Conservation (phyloP, 2,329 filamentous ascomycete genomes). For the Monosporascus ibericus region DNA sequence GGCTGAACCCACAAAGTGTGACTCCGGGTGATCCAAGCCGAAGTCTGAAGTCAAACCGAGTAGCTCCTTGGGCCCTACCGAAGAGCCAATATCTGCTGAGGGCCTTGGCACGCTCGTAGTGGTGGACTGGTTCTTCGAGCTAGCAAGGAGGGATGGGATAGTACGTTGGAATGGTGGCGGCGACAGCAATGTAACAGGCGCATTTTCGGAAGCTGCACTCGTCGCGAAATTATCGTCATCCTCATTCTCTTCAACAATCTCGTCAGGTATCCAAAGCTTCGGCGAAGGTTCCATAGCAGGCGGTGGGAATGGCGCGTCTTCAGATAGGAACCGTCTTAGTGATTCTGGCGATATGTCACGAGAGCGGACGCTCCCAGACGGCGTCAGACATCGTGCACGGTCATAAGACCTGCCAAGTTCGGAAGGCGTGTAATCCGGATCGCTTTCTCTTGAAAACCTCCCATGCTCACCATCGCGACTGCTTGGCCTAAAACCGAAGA, state of each 20-base stretch:
- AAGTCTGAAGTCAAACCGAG: conserved; percentile 4
- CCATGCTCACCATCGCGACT: conserved; percentile 29
- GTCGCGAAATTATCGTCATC: conserved; percentile 60
- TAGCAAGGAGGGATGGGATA: conserved; percentile 18
- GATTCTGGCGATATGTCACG: conserved; percentile 53
- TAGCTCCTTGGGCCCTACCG: conserved; percentile 8
- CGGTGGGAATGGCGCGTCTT: conserved; percentile 32
- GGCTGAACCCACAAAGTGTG: conserved; percentile 23
- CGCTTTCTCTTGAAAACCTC: conserved; percentile 24
- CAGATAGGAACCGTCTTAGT: conserved; percentile 43
- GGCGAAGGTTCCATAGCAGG: conserved; percentile 27
- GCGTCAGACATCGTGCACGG: conserved; percentile 25
- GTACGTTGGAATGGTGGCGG: conserved; percentile 45
- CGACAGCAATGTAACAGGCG: conserved; percentile 42
- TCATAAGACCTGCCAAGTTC: conserved; percentile 18
- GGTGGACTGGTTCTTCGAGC: conserved; percentile 11
- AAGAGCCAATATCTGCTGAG: conserved; percentile 6
- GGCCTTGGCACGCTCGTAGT: conserved; percentile 10
- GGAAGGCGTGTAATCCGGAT: conserved; percentile 9
- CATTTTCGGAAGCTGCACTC: conserved; percentile 39
- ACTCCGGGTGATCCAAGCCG: conserved; percentile 12
- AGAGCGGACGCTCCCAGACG: conserved; percentile 37
- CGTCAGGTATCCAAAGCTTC: conserved; percentile 35
- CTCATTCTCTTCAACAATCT: conserved; percentile 45
- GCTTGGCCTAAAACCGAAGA: conserved; percentile 39